These are phyloP conservation scores for Starmerella sirachaensis DNA, from an alignment of 805 yeast genomes.

Conservation along the genomic window DNA sequence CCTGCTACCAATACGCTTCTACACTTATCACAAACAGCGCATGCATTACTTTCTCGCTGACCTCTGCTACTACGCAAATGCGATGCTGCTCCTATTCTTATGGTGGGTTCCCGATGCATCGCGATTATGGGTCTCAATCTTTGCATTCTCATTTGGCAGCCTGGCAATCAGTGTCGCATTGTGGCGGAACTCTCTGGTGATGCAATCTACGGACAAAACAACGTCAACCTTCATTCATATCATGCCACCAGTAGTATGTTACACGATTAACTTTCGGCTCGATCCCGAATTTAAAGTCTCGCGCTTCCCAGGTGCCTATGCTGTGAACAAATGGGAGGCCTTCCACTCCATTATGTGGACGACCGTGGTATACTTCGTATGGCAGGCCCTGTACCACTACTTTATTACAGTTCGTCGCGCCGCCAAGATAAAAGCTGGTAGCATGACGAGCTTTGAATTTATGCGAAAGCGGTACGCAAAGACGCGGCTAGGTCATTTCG, in stretches of 20 bases:
- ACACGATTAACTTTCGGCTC: slow-evolving; percentile 74
- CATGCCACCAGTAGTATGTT: slow-evolving; percentile 78
- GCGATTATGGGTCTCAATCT: slow-evolving; percentile 66
- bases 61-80: slow-evolving; percentile 81
- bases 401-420: slow-evolving; percentile 74
- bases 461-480: slow-evolving; percentile 60
- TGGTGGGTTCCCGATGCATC: slow-evolving; percentile 75
- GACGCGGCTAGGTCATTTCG: slow-evolving; percentile 57
- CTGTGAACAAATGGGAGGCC: slow-evolving; percentile 59
- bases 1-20: slow-evolving; percentile 73
- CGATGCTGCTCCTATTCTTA: slow-evolving; percentile 52
- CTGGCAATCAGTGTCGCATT: slow-evolving; percentile 86
- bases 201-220: slow-evolving; percentile 84
- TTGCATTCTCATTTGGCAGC: slow-evolving; percentile 80
- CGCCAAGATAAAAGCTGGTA: slow-evolving; percentile 72
- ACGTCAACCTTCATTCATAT: slow-evolving; percentile 86
- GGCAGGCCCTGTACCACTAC: slow-evolving; percentile 87
- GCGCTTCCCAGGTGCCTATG: slow-evolving; percentile 74
- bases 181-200: slow-evolving; percentile 87
- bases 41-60: slow-evolving; percentile 86
- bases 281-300: slow-evolving; percentile 36
- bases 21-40: slow-evolving; percentile 66
- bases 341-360: slow-evolving; percentile 63
- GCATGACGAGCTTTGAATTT: slow-evolving; percentile 78
- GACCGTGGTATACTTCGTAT: slow-evolving; percentile 64